A percentile compares a stretch with the other conserved stretches of the same genome.
phyloP scores from a whole-genome alignment of 106 monocot genomes.

The Xerophyta viscosa region DNA sequence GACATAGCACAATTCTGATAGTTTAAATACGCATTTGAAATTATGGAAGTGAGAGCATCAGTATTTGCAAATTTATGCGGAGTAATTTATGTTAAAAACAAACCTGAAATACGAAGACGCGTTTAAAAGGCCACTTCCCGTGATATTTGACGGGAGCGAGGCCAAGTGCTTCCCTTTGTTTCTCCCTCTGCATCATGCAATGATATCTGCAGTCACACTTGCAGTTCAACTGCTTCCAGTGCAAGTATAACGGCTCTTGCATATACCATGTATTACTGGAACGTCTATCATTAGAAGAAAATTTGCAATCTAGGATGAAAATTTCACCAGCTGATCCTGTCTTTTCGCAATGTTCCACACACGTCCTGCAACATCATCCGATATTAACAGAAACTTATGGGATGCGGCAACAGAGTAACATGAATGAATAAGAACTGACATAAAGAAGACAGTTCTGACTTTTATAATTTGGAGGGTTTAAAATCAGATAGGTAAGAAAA shows the following conservation, averaged over 20 bases:
- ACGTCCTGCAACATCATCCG: conserved; percentile 25
- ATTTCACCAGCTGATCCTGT: conserved; percentile 25
- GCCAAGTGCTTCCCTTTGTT: conserved; percentile 48
- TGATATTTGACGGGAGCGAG: conserved; percentile 72
- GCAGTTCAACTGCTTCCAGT: conserved; percentile 70
- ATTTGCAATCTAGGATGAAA: conserved; percentile 37
- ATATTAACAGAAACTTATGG: too few relatives aligned
- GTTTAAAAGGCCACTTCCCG: conserved; percentile 91
- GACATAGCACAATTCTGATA: neutral
- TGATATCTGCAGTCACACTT: conserved; percentile 68
- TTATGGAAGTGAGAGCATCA: too few relatives aligned
- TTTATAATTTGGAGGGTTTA: too few relatives aligned
- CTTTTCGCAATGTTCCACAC: conserved; percentile 47
- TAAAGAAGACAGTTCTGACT: too few relatives aligned
- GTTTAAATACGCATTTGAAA: too few relatives aligned
- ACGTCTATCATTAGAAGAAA: conserved; percentile 27
- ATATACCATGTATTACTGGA: conserved; percentile 48
- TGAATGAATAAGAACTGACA: too few relatives aligned
- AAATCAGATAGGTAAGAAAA: too few relatives aligned
- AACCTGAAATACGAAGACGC: conserved; percentile 74
- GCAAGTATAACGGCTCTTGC: conserved; percentile 59
- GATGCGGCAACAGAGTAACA: too few relatives aligned
- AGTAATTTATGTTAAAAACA: neutral
- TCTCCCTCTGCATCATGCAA: conserved; percentile 79
- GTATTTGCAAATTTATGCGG: too few relatives aligned